Percentiles rank a stretch among this genome's conserved stretches.
These are phyloP conservation scores for Musa troglodytarum DNA, from an alignment of 176 grass and related monocot genomes.

Conservation along the genomic window DNA sequence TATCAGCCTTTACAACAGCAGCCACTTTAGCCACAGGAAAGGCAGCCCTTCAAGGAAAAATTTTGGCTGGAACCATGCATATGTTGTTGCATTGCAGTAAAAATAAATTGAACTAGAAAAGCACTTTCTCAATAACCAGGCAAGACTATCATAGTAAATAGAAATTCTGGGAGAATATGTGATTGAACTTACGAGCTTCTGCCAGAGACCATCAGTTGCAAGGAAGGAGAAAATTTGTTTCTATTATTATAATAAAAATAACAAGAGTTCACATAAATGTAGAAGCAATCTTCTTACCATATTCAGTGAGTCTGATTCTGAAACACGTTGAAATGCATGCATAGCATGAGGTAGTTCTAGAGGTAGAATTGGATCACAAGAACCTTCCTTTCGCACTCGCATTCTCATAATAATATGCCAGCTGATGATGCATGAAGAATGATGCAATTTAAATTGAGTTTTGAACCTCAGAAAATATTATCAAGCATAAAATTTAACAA, in stretches of 20 bases:
- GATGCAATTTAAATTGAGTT: neutral
- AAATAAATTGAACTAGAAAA: neutral
- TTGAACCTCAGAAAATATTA: neutral
- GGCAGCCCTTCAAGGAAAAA: too few species aligned
- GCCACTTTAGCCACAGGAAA: too few species aligned
- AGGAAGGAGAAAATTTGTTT: neutral
- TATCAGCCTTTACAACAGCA: too few species aligned
- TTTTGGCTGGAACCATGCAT: too few species aligned
- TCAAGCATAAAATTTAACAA: neutral
- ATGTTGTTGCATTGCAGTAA: too few species aligned
- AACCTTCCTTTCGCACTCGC: conserved; percentile 43
- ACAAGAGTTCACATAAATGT: too few species aligned
- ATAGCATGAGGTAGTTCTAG: conserved; percentile 72
- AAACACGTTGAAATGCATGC: conserved; percentile 47
- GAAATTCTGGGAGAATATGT: neutral
- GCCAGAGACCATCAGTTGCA: conserved; percentile 4
- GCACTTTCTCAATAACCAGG: neutral
- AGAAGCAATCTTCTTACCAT: conserved; percentile 32
- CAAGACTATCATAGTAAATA: neutral
- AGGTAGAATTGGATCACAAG: conserved; percentile 55
- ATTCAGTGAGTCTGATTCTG: conserved; percentile 49
- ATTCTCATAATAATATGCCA: conserved; percentile 96
- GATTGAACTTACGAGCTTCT: neutral
- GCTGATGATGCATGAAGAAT: conserved; percentile 29
- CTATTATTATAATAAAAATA: too few species aligned